Base-by-base conservation (phyloP, 352 stramenopile species). In the Pythium scleroteichum region DNA sequence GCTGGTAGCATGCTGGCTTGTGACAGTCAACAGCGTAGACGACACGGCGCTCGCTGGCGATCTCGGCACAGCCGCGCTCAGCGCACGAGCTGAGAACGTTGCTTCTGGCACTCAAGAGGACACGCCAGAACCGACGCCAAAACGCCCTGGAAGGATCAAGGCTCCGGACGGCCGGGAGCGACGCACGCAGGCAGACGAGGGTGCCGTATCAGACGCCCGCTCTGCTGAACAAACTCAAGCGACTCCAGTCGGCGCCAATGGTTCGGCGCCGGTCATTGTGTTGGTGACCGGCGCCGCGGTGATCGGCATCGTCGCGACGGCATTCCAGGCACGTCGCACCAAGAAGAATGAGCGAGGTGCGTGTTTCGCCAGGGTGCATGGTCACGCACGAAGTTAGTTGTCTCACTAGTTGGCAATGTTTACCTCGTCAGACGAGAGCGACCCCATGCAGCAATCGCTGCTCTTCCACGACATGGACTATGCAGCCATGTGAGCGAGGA, bases 381-480 rank as follows among this genome's bases (percentile, higher is more conserved):
- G 1, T 16, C 17, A 26, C 39, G 24, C 10, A n/a, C 12, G 10
- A 39, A 4, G 22, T 32, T 56, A 33, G 33, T 22, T 41, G 17
- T 35, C 13, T 39, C 33, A 40, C 23, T 22, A 20, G n/a, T 51
- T 33, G 53, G 42, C 19, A n/a, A 24, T 60, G 49, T 24, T 26
- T 6, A 23, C 12, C 35, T n/a, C n/a, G 1, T 5, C 19, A 70
- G 63, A 70, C 35, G 52, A 72, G 14, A 53, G 71, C 19, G 68
- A 83, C 44, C 72, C 67, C 39, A 73, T 89, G 67, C 68, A 83
- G 41, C 68, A 89, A 45, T 78, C 78, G 39, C 61, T 91, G 17
- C 68, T 89, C 41, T 84, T 77, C 62, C 80, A 68, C 27, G 79
- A 91, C 23, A 87, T 90, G 78, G 78, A 88, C 66, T 90, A 90